A percentile compares a stretch with the other conserved stretches of the same genome.
phyloP scores from a whole-genome alignment of 164 flowering plant species.

The Annona squamosa region DNA sequence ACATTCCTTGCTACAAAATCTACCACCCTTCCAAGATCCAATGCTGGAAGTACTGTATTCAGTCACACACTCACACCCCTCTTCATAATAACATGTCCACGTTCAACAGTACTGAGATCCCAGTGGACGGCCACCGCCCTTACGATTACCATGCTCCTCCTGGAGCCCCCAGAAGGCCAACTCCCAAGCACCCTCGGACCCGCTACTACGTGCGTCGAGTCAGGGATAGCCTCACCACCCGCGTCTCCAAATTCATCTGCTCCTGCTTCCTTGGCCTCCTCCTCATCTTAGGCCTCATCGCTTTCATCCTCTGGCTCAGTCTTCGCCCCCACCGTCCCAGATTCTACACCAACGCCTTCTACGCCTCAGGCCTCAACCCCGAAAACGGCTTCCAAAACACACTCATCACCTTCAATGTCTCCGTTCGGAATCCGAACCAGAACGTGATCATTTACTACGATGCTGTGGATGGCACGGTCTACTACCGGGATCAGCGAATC shows the following conservation, averaged over 20 bases:
- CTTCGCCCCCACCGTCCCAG: constrained; percentile 94
- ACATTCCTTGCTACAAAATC: not conserved
- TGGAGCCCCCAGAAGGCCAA: constrained; percentile 10
- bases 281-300: constrained; percentile 44
- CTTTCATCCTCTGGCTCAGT: constrained; percentile 79
- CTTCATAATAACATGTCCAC: not conserved
- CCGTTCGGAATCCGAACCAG: constrained; percentile 66
- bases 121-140: not conserved
- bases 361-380: constrained; percentile 44
- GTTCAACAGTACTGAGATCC: constrained; percentile 7
- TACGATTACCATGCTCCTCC: not conserved
- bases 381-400: constrained; percentile 43
- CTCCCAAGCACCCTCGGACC: constrained; percentile 33
- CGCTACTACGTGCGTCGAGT: constrained; percentile 63
- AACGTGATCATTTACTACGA: constrained; percentile 60
- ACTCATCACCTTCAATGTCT: constrained; percentile 40
- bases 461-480: constrained; percentile 38
- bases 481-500: constrained; percentile 37
- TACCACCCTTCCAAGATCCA: not conserved
- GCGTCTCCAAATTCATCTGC: constrained; percentile 60
- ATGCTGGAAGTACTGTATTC: too few species aligned
- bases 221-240: constrained; percentile 65
- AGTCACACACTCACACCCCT: not conserved
- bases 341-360: constrained; percentile 44
- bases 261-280: constrained; percentile 52